A percentile compares a stretch with the other conserved stretches of the same genome.
Conservation (phyloP, 257 asterid genomes). For the Petrea volubilis region DNA sequence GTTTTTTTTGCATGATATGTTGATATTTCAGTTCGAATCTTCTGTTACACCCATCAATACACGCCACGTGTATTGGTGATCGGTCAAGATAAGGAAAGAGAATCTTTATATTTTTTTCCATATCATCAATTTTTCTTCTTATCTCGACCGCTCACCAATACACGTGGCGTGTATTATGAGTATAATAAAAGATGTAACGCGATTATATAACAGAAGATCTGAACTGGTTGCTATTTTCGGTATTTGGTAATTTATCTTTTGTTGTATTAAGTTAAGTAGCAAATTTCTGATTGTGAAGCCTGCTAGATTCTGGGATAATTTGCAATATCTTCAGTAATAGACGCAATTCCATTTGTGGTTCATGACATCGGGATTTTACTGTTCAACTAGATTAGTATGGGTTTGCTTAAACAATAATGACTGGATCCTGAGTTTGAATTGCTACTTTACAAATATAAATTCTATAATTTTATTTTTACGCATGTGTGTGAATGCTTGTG, state of each 20-base stretch:
- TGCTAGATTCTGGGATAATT: neutral
- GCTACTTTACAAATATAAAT: neutral
- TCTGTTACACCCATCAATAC: too few species aligned
- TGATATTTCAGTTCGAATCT: too few species aligned
- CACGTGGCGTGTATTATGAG: too few species aligned
- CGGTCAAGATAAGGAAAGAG: too few species aligned
- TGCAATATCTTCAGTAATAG: neutral
- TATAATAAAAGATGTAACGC: too few species aligned
- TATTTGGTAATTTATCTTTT: neutral
- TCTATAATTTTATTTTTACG: neutral
- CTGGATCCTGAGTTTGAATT: neutral
- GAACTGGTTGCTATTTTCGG: neutral
- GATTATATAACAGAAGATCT: too few species aligned
- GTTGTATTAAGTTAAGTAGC: neutral
- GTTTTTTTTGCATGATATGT: neutral
- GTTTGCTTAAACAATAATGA: neutral
- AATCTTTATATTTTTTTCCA: too few species aligned
- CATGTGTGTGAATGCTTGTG: neutral
- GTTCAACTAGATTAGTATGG: neutral
- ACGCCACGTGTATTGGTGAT: too few species aligned
- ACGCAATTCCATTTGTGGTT: neutral
- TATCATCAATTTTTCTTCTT: too few species aligned
- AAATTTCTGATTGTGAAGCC: neutral
- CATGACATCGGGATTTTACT: too few species aligned
- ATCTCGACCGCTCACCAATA: too few species aligned